A percentile compares a stretch with the other conserved stretches of the same genome.
phyloP scores from a whole-genome alignment of 2,329 filamentous ascomycete genomes.

The Colletotrichum destructivum region DNA sequence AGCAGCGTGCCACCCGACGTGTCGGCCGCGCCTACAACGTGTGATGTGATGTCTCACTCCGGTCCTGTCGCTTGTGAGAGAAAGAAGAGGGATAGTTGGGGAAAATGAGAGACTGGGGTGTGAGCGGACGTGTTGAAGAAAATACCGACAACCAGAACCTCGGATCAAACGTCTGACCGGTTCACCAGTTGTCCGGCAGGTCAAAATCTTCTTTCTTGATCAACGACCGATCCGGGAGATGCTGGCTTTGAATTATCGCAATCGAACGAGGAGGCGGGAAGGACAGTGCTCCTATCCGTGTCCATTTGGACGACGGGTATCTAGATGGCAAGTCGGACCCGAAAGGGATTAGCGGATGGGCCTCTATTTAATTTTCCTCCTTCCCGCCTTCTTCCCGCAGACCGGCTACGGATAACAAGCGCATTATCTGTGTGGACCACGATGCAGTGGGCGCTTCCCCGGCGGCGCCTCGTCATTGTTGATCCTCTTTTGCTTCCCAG shows the following conservation, averaged over 20 bases:
- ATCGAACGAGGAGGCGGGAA: not conserved
- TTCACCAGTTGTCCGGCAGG: conserved; percentile 23
- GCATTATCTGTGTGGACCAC: not conserved
- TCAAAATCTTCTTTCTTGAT: not conserved
- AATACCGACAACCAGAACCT: conserved; percentile 35
- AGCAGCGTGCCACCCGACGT: conserved; percentile 25
- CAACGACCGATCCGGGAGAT: conserved; percentile 12
- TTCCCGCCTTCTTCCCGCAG: conserved; percentile 28
- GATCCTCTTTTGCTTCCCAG: conserved; percentile 4
- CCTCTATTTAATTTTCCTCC: conserved; percentile 15
- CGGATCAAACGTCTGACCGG: conserved; percentile 32
- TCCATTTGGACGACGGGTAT: conserved; percentile 20
- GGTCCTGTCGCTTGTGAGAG: not conserved
- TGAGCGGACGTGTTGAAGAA: conserved; percentile 30
- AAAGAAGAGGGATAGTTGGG: not conserved
- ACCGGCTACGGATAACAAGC: conserved; percentile 24
- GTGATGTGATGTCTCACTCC: conserved; percentile 29
- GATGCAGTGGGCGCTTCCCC: conserved; percentile 27
- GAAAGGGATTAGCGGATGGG: conserved; percentile 35
- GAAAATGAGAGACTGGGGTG: not conserved
- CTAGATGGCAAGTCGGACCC: conserved; percentile 33
- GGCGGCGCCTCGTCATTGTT: conserved; percentile 24
- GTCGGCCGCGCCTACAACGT: conserved; percentile 9
- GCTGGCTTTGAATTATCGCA: not conserved
- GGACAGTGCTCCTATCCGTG: not conserved